Evolutionary conservation across 1,139 yeast genomes (phyloP).

Genomic region (Diutina neorugosa): DNA sequence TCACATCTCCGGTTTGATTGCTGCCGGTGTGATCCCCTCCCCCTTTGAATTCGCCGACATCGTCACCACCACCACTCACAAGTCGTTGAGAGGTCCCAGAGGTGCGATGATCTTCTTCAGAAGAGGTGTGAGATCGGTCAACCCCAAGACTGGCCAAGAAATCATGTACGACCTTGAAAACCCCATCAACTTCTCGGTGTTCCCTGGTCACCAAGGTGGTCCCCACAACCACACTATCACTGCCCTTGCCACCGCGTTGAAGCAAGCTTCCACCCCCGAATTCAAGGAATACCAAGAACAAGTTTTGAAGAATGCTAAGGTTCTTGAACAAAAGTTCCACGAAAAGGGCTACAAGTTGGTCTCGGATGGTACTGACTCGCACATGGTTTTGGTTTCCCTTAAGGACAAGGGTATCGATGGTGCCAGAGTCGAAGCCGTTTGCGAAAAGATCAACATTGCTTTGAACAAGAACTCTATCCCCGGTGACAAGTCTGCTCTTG

Average conservation of each 20-base stretch:
- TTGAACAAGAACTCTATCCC: constrained; percentile 95
- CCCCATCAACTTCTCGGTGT: constrained; percentile 87
- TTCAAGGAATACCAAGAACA: constrained; percentile 75
- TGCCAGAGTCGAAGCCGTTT: constrained; percentile 86
- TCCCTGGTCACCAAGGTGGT: constrained; percentile 99
- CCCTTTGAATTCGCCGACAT: constrained; percentile 93
- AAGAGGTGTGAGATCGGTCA: constrained; percentile 72
- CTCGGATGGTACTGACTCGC: constrained; percentile 91
- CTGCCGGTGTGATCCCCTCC: constrained; percentile 85
- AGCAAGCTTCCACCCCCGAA: constrained; percentile 81
- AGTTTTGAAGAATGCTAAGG: constrained; percentile 70
- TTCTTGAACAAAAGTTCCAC: constrained; percentile 60
- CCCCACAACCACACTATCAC: constrained; percentile 97
- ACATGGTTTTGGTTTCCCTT: constrained; percentile 76
- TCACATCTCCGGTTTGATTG: constrained; percentile 86
- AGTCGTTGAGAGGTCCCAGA: constrained; percentile 96
- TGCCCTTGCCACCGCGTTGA: constrained; percentile 87
- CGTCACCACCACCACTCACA: constrained; percentile 95
- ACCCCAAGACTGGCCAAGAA: constrained; percentile 79
- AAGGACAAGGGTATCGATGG: constrained; percentile 85
- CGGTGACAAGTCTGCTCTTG: constrained; percentile 88
- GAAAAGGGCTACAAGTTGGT: constrained; percentile 67
- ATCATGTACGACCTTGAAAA: constrained; percentile 75
- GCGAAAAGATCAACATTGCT: constrained; percentile 85
- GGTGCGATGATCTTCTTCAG: constrained; percentile 98